Conservation (phyloP, 2,329 filamentous ascomycete species). For the Apiospora pterosperma region DNA sequence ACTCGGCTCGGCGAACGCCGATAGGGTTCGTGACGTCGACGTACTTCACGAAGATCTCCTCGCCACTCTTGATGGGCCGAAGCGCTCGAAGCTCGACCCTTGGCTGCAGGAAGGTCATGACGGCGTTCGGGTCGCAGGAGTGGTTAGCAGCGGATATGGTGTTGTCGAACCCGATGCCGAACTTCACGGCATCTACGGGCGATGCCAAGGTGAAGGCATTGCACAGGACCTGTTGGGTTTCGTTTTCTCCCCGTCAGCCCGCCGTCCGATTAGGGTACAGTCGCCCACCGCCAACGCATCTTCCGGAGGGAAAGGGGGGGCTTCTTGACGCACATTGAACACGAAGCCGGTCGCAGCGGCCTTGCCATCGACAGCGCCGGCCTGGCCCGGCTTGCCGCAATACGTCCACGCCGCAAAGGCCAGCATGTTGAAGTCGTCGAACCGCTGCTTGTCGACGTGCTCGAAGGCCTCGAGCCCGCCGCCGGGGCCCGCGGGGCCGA, state of each 20-base stretch:
- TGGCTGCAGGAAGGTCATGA: conserved; percentile 44
- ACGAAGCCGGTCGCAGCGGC: conserved; percentile 13
- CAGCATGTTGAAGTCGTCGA: conserved; percentile 18
- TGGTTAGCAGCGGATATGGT: conserved; percentile 37
- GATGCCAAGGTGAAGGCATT: conserved; percentile 17
- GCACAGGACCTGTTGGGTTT: conserved; percentile 16
- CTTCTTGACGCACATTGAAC: conserved; percentile 17
- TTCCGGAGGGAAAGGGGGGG: not conserved
- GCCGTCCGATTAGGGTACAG: conserved; percentile 4
- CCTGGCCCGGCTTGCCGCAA: conserved; percentile 12
- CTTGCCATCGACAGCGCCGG: conserved; percentile 13
- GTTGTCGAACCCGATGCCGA: conserved; percentile 23
- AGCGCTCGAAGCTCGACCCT: conserved; percentile 39
- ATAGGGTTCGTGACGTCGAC: conserved; percentile 43
- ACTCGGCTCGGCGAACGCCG: conserved; percentile 38
- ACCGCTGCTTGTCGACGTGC: conserved; percentile 15
- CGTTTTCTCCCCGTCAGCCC: not conserved
- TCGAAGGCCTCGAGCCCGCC: conserved; percentile 12
- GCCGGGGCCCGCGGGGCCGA: conserved; percentile 15
- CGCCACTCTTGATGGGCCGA: conserved; percentile 40
- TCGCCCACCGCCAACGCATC: not conserved
- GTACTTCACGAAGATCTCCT: conserved; percentile 48
- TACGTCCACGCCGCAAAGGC: conserved; percentile 20
- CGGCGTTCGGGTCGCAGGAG: conserved; percentile 48
- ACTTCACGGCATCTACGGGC: conserved; percentile 15